Evolutionary conservation across 1,284 basidiomycete species (phyloP), one percentile per base, ranked within the genome.

Genomic region (Cryptococcus sp.): DNA sequence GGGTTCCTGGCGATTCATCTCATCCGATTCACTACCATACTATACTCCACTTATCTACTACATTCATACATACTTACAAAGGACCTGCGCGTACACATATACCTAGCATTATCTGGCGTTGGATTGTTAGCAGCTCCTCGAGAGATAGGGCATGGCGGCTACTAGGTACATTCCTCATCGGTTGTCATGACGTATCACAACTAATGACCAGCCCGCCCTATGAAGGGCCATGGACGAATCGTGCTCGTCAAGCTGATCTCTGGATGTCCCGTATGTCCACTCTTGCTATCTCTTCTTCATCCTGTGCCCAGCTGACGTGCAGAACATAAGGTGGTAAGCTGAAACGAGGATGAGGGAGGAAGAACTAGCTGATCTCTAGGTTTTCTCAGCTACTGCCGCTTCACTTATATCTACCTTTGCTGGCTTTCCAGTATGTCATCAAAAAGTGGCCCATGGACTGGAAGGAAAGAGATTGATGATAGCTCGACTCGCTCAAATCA

Each of bases 401-500:
- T 74, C 72, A 7, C 63, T 77, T 43, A 53, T 74, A 23, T 76
- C 76, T 9, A 77, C 76, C 1, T 70, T 76, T 50, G 65, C 71
- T 1, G 76, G 76, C 23, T 78, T 77, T 53, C 77, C 77, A 9
- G 71, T 73, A 47, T 34, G 59, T 53, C 36, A 32, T 16, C 18
- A 2, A 41, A 7, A 19, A 14, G 39, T 9, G 39, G 14, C 39
- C 19, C 11, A 13, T 28, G 45, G 7, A 36, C 32, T 31, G 36
- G n/a, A n/a, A n/a, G 16, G 18, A 19, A 16, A 56, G 32, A 34
- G 10, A 9, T 16, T 9, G 34, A 55, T 28, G 31, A 19, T 55
- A 73, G 82, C 79, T 96, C 76, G 91, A 96, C 72, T 91, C 88
- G 52, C 82, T 94, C 73, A 94, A 92, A 76, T 91, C 88, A 48